Evolutionary conservation across 345 rosid genomes (phyloP), one percentile per base, ranked within the genome.

Genomic region (Lumnitzera littorea): DNA sequence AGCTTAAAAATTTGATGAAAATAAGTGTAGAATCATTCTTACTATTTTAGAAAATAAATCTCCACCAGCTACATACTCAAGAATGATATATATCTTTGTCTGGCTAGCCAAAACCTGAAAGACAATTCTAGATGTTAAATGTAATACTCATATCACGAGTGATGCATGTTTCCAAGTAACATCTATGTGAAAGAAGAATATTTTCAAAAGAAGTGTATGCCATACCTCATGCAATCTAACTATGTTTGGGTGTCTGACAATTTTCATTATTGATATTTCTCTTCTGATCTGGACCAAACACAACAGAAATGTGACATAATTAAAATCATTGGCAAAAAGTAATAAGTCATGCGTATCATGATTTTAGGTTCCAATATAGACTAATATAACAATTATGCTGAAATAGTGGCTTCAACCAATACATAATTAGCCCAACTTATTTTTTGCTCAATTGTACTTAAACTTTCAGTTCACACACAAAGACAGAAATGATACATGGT

Each of bases 51-150:
- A 95, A 62, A 67, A 85, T 25, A 91, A 84, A 71, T 91, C 89
- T 57, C 98, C 98, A 57, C 96, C 96, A 23, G 89, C 72, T 62
- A 91, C 91, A 72, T 88, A 88, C 90, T 91, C 98, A 48, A 91
- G 78, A 66, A 91, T 64, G 15, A 88, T 91, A 72, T 84, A 91
- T 69, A 91, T 82, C 76, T 85, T 91, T 0, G 91, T 80, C 58
- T 69, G 81, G 75, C 98, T 78, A 12, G 92, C 81, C 78, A 91
- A 78, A 29, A 91, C 96, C 98, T 91, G 67, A 23, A 74, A 36
- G 43, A 46, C 47, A 48, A 12, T 13, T 63, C 16, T 2, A 47
- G 31, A 31, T 50, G 61, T 24, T 23, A 57, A 12, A 20, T 2
- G 49, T 46, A 27, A 63, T 65, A 47, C 41, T 56, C 54, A 24